Conservation (phyloP, 2,329 filamentous ascomycete genomes). For the Alternaria arborescens region DNA sequence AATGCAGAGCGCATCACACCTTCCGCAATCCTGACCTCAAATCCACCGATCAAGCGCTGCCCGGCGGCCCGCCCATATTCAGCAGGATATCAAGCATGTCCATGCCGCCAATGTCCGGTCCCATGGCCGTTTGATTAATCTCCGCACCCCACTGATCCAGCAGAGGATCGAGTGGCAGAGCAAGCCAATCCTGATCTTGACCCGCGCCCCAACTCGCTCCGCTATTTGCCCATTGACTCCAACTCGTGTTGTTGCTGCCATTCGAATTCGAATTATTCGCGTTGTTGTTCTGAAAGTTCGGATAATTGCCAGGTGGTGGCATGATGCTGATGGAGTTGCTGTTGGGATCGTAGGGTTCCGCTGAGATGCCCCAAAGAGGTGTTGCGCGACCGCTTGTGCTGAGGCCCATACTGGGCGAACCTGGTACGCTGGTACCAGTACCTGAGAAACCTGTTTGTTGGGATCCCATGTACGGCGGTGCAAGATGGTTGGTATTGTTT, state of each 20-base stretch:
- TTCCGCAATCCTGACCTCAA: not conserved
- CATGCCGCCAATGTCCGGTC: constrained; percentile 69
- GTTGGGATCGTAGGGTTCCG: constrained; percentile 56
- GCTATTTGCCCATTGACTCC: constrained; percentile 34
- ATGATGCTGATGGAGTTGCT: constrained; percentile 57
- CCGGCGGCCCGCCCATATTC: constrained; percentile 48
- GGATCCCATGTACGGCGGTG: constrained; percentile 24
- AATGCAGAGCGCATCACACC: not conserved
- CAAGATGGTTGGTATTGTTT: constrained; percentile 25
- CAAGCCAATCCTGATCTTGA: constrained; percentile 65
- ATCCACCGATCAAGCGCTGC: constrained; percentile 11
- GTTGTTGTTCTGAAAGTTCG: constrained; percentile 23
- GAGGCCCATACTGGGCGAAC: constrained; percentile 37
- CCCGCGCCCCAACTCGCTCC: constrained; percentile 31
- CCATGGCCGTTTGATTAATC: constrained; percentile 64
- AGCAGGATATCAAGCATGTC: constrained; percentile 61
- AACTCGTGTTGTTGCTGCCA: constrained; percentile 21
- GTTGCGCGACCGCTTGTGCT: constrained; percentile 45
- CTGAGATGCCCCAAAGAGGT: constrained; percentile 55
- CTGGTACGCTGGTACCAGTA: constrained; percentile 35
- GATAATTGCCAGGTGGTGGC: constrained; percentile 54
- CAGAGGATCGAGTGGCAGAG: constrained; percentile 68
- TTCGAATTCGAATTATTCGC: constrained; percentile 22
- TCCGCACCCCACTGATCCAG: constrained; percentile 66
- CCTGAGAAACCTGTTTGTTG: constrained; percentile 24